Percentiles rank a stretch among this genome's conserved stretches.
Conservation (phyloP, 2,329 filamentous ascomycete genomes). For the Biscogniauxia sp. region DNA sequence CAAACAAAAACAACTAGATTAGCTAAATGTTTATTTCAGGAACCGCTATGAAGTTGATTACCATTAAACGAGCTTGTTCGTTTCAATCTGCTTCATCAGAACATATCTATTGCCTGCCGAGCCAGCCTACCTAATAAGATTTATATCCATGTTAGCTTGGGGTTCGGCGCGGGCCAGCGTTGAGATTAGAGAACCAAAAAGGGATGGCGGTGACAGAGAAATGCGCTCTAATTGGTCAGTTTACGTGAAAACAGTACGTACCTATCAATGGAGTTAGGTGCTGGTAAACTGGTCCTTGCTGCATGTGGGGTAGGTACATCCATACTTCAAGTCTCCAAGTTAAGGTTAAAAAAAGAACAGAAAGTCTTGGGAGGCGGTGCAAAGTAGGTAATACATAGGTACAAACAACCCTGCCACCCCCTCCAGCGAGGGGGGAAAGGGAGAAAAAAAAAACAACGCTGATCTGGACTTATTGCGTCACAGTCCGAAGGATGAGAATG, state of each 20-base stretch:
- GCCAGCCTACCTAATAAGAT: background rate
- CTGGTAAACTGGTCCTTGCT: background rate
- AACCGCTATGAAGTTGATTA: background rate
- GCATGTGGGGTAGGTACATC: background rate
- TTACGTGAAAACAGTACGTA: background rate
- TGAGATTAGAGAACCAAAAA: conserved; percentile 1
- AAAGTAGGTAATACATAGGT: no score
- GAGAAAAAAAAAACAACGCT: background rate
- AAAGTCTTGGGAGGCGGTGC: background rate
- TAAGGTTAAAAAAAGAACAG: background rate
- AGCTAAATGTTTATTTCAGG: background rate
- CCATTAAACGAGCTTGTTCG: background rate
- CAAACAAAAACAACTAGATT: background rate
- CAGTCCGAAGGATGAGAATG: background rate
- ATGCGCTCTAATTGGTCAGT: background rate
- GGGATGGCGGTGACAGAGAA: background rate
- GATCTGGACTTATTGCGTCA: background rate
- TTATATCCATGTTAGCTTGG: background rate
- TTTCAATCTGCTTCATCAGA: background rate
- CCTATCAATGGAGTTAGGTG: background rate
- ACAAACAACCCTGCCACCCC: background rate
- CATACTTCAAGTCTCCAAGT: background rate
- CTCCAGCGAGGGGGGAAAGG: background rate
- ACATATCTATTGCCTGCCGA: background rate
- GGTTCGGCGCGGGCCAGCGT: background rate